A percentile compares a stretch with the other conserved stretches of the same genome.
These are phyloP conservation scores for Oleoguttula mirabilis DNA, from an alignment of 495 filamentous ascomycete genomes.

Conservation along the genomic window DNA sequence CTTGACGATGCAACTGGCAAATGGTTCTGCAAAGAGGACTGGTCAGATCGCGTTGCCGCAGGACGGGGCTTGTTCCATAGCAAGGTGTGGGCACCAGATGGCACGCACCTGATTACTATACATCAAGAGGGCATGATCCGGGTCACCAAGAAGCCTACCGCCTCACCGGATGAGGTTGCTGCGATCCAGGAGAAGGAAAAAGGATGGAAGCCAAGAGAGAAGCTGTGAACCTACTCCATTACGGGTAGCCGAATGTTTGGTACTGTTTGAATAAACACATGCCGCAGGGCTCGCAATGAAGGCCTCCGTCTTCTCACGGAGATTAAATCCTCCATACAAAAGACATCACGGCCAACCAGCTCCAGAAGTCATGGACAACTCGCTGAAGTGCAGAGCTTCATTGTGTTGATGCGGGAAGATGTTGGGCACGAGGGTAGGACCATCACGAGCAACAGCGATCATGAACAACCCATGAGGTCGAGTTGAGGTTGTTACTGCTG, in stretches of 20 bases:
- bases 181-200: neutral
- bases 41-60: slow-evolving; percentile 42
- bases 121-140: slow-evolving; percentile 24
- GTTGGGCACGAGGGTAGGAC: no score
- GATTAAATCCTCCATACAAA: no score
- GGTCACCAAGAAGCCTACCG: slow-evolving; percentile 20
- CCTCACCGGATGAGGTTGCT: neutral
- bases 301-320: no score
- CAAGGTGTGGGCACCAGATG: slow-evolving; percentile 50
- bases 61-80: slow-evolving; percentile 51
- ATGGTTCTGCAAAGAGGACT: slow-evolving; percentile 61
- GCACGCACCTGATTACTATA: slow-evolving; percentile 26
- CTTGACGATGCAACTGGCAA: slow-evolving; percentile 38
- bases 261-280: neutral
- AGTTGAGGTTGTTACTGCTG: no score
- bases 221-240: neutral
- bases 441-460: no score
- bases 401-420: no score
- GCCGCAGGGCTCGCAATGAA: neutral
- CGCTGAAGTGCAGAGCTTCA: no score
- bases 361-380: no score
- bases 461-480: no score
- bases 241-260: neutral
- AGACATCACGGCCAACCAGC: no score
- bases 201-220: neutral